Base-by-base conservation (phyloP, 345 rosid genomes). In the Gossypium raimondii region DNA sequence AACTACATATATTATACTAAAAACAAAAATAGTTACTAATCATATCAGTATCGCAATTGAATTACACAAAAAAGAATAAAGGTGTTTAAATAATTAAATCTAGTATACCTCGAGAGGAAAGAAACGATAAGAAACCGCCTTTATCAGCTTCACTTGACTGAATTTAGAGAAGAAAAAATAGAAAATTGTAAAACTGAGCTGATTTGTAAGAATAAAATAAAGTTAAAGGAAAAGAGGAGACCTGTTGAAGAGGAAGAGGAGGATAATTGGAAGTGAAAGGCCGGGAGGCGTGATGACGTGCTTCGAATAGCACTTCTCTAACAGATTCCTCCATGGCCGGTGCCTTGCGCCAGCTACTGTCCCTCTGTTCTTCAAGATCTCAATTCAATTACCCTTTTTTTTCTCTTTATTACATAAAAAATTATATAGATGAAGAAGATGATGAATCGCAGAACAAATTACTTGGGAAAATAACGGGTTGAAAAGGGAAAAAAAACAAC, bases 161-260 rank as follows among this genome's bases (percentile, higher is more conserved):
- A 76, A 82, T 60, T 70, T 62, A 38, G 12, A 70, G 51, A 3
- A 9, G 9, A 10, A 69, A 55, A n/a, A 56, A 70, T 8, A 14
- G 22, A 17, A 9, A 14, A 27, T 48, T 76, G 34, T 34, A 50
- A 18, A 27, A 18, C 18, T 17, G 9, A 55, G 67, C 20, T 53
- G 57, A 79, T 50, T 8, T 50, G 34, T 55, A 34, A 75, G 3
- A 52, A 14, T 13, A 41, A 64, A 48, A 63, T 53, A 62, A 76
- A 75, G 20, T 51, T 2, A 2, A 50, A 51, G 7, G 60, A 73
- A 44, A 55, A n/a, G 14, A 27, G 9, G 17, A 52, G 20, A 91
- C 94, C 93, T 88, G 90, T 45, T 83, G 89, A 60, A 73, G 85
- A 78, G 94, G 80, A 51, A 73, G 85, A 77, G 94, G 97, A 84